Conservation (phyloP, 177 flowering plant genomes). For the Vitis hybrid region DNA sequence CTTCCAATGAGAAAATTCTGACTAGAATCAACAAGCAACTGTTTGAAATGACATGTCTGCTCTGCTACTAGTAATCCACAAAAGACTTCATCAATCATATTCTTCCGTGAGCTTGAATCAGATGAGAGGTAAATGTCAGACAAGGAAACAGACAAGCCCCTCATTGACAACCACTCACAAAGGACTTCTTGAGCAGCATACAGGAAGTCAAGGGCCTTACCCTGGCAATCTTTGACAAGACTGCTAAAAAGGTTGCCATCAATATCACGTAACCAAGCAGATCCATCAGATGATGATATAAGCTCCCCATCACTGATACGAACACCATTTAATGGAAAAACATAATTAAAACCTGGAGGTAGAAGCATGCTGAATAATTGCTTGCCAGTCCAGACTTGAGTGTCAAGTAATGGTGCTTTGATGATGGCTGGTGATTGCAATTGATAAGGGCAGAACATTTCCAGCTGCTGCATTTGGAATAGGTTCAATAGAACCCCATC, state of each 20-base stretch:
- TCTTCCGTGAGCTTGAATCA: conserved; percentile 44
- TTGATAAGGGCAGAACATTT: conserved; percentile 50
- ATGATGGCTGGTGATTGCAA: conserved; percentile 46
- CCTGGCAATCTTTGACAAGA: conserved; percentile 37
- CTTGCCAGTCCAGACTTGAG: conserved; percentile 67
- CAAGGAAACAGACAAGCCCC: conserved; percentile 84
- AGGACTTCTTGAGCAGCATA: conserved; percentile 67
- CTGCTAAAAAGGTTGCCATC: conserved; percentile 48
- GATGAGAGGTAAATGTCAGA: conserved; percentile 66
- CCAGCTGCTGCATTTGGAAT: conserved; percentile 73
- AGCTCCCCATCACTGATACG: conserved; percentile 58
- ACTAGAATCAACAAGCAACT: conserved; percentile 48
- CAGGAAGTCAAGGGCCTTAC: conserved; percentile 46
- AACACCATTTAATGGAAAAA: conserved; percentile 36
- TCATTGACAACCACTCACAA: conserved; percentile 77
- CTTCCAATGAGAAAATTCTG: conserved; percentile 34
- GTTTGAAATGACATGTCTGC: conserved; percentile 34
- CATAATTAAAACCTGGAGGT: conserved; percentile 54
- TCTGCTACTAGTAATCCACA: conserved; percentile 75
- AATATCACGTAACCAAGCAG: conserved; percentile 64
- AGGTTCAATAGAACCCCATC: conserved; percentile 42
- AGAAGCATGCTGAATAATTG: conserved; percentile 78
- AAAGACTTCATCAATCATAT: conserved; percentile 65
- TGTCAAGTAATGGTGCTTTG: conserved; percentile 32
- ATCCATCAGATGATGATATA: conserved; percentile 41